Base-by-base conservation (phyloP, 352 stramenopile genomes). In the Phytophthora crassamura region DNA sequence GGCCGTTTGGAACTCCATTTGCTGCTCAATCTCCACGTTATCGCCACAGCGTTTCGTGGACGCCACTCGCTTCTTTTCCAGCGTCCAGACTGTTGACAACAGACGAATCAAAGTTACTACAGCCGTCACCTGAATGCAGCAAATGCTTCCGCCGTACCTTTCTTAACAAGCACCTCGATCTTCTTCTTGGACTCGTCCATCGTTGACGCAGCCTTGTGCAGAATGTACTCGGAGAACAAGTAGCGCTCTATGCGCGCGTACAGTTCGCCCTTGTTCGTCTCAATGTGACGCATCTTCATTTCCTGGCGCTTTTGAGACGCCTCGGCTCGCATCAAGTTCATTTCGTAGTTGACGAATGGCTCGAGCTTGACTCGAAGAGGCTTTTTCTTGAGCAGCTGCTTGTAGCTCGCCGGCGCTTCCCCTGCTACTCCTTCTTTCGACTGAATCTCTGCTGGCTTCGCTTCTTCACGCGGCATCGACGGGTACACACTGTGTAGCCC, bases 221-320 rank as follows among this genome's bases (percentile, higher is more conserved):
- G 60, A 53, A 94, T 74, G 47, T 94, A 94, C 52, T 94, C 86
- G 11, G 82, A 78, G 58, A 84, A 93, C 41, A 94, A 65, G 51
- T 93, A 94, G 6, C 83, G 77, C 57, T 94, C 86, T 8, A 94
- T 38, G 0, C 82, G 72, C 14, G 74, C 71, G 41, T 86, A 92
- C n/a, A 94, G 46, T 20, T 94, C 86, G 2, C 86, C 86, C 59
- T 94, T 93, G 64, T 91, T 90, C 22, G 80, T 82, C 45, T 90
- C 86, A 54, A 94, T 93, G 47, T 83, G 84, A 36, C 88, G 81
- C 86, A 94, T 94, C 59, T 93, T 94, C 55, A 81, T 83, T 51
- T 92, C 82, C 67, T 94, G 82, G 3, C 82, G 79, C 57, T 92
- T 94, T 56, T 94, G 82, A 9, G 84, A 85, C 15, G 84, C 82